Evolutionary conservation across 192 early-diverging fungal genomes (phyloP).

Genomic region (Tieghemiomyces parasiticus): DNA sequence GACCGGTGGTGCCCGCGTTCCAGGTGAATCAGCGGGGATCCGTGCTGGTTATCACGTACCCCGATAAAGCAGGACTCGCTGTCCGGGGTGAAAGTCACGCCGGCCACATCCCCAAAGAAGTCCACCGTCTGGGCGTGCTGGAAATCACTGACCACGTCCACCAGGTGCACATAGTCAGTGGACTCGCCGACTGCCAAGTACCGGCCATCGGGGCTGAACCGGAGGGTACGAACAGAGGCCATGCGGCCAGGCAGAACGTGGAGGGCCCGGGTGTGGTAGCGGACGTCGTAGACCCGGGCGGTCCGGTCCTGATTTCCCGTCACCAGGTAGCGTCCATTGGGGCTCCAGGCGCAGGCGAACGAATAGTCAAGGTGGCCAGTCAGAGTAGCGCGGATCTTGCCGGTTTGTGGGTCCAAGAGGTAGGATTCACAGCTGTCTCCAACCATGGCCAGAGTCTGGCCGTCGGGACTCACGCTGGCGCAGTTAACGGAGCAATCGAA

Average conservation of each 20-base stretch:
- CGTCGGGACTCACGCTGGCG: constrained; percentile 15
- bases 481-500: constrained; percentile 28
- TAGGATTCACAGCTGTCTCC: constrained; percentile 20
- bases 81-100: constrained; percentile 27
- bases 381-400: constrained; percentile 12
- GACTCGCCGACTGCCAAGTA: constrained; percentile 26
- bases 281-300: constrained; percentile 26
- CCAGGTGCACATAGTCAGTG: constrained; percentile 28
- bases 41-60: constrained; percentile 17
- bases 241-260: constrained; percentile 20
- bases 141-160: constrained; percentile 14
- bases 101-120: constrained; percentile 28
- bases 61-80: constrained; percentile 23
- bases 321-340: constrained; percentile 23
- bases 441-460: constrained; percentile 19
- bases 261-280: constrained; percentile 17
- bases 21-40: constrained; percentile 1
- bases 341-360: constrained; percentile 26
- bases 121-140: constrained; percentile 19
- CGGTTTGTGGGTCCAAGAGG: constrained; percentile 18
- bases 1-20: not conserved
- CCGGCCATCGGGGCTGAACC: constrained; percentile 22
- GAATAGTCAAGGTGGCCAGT: constrained; percentile 24
- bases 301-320: constrained; percentile 31
- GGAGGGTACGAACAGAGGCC: constrained; percentile 24